Percentiles rank a stretch among this genome's conserved stretches.
Conservation (phyloP, 257 asterid species). For the Prunella vulgaris region DNA sequence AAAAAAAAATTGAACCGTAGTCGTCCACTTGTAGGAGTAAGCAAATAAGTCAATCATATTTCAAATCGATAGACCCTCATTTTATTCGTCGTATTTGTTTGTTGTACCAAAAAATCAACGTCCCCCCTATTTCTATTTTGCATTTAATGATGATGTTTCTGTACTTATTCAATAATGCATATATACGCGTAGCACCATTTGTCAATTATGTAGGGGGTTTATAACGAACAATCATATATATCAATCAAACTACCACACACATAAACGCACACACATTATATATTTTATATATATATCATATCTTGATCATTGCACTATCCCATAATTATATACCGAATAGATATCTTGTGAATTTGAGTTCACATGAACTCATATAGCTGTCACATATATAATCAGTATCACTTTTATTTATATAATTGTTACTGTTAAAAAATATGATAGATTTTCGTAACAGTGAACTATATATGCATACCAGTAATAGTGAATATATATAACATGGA, state of each 20-base stretch:
- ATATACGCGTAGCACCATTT: not conserved
- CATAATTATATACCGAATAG: too few species aligned
- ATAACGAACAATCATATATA: not conserved
- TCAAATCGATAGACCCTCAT: conserved; percentile 12
- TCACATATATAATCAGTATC: too few species aligned
- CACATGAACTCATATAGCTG: too few species aligned
- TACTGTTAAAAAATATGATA: too few species aligned
- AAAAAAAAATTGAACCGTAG: not conserved
- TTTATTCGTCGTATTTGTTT: conserved; percentile 1
- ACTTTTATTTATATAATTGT: too few species aligned
- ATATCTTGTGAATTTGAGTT: too few species aligned
- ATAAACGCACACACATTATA: not conserved
- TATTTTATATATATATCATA: not conserved
- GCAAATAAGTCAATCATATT: not conserved
- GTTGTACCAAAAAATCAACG: not conserved
- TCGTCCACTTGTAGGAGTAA: not conserved
- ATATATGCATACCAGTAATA: too few species aligned
- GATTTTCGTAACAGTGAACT: too few species aligned
- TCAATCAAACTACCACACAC: not conserved
- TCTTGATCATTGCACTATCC: not conserved
- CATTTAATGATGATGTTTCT: conserved; percentile 1
- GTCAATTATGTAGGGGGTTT: not conserved
- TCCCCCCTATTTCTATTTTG: not conserved
- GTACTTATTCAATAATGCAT: not conserved
- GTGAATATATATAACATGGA: too few species aligned